A percentile compares a stretch with the other conserved stretches of the same genome.
These are phyloP conservation scores for Raddia guianensis DNA, from an alignment of 176 grass and related monocot species.

Conservation along the genomic window DNA sequence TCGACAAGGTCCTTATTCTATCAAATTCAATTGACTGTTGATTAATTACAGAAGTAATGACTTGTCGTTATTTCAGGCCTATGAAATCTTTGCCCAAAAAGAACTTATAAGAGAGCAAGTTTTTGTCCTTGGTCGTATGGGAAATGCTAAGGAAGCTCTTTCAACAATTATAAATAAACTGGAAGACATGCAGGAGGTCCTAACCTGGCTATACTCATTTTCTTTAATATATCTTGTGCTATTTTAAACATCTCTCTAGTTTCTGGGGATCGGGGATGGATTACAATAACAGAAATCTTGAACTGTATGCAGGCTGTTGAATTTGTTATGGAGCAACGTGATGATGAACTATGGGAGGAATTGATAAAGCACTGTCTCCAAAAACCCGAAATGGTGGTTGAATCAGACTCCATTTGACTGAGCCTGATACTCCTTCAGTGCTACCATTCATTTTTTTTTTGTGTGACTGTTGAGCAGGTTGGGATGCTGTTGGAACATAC, in stretches of 20 bases:
- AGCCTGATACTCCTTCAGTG: neutral
- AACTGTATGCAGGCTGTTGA: conserved; percentile 82
- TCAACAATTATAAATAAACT: conserved; percentile 90
- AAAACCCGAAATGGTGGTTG: conserved; percentile 92
- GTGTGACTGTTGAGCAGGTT: conserved; percentile 62
- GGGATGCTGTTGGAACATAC: conserved; percentile 98
- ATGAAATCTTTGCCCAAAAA: conserved; percentile 76
- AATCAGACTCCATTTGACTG: conserved; percentile 15
- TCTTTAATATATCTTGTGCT: conserved; percentile 14
- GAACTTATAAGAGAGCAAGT: conserved; percentile 84
- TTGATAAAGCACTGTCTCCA: conserved; percentile 84
- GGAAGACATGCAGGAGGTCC: conserved; percentile 91
- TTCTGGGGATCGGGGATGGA: neutral
- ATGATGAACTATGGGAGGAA: conserved; percentile 97
- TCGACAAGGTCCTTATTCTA: conserved; percentile 72
- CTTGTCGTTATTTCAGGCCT: conserved; percentile 77
- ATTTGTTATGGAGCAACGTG: conserved; percentile 89
- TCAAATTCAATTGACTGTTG: neutral
- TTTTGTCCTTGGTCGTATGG: conserved; percentile 95
- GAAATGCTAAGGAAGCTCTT: conserved; percentile 97
- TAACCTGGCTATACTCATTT: conserved; percentile 23
- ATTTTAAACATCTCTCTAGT: conserved; percentile 8
- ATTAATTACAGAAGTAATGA: conserved; percentile 37
- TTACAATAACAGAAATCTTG: conserved; percentile 27
- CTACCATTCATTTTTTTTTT: conserved; percentile 12